phyloP scores from a whole-genome alignment of 805 yeast genomes.

The Sugiyamaella americana region DNA sequence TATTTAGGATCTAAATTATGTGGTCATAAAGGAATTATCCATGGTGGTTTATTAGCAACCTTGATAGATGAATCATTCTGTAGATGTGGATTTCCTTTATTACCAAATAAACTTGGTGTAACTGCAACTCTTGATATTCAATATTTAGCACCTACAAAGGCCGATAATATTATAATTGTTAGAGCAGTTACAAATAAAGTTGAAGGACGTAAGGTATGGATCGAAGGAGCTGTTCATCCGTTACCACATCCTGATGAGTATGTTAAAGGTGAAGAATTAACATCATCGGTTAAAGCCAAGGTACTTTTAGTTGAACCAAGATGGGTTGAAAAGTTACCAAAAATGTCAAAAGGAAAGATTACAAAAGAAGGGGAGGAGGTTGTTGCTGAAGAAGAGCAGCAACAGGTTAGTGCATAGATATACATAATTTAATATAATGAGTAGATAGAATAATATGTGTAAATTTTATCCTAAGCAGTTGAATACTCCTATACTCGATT shows the following conservation, averaged over 20 bases:
- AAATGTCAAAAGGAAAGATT: conserved; percentile 2
- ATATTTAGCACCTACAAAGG: conserved; percentile 52
- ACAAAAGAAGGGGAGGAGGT: not conserved
- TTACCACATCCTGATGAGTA: conserved; percentile 28
- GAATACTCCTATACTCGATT: too few relatives aligned
- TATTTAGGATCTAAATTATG: conserved; percentile 63
- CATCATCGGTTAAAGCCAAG: conserved; percentile 28
- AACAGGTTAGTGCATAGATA: not conserved
- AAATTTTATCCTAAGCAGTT: too few relatives aligned
- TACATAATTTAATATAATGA: too few relatives aligned
- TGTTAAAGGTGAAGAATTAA: conserved; percentile 17
- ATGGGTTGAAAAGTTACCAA: conserved; percentile 31
- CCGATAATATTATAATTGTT: conserved; percentile 59
- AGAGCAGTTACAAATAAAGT: conserved; percentile 57
- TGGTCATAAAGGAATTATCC: conserved; percentile 69
- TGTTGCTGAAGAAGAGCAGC: not conserved
- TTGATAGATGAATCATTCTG: conserved; percentile 82
- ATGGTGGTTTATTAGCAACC: conserved; percentile 82
- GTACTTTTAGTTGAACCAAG: conserved; percentile 34
- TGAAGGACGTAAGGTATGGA: conserved; percentile 78
- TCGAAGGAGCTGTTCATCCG: conserved; percentile 59
- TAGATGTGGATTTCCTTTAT: conserved; percentile 71
- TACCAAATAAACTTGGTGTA: conserved; percentile 82
- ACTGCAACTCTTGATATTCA: conserved; percentile 71
- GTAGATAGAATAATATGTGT: too few relatives aligned